phyloP scores from a whole-genome alignment of 805 yeast genomes.

The Saccharomyces kudriavzevii region DNA sequence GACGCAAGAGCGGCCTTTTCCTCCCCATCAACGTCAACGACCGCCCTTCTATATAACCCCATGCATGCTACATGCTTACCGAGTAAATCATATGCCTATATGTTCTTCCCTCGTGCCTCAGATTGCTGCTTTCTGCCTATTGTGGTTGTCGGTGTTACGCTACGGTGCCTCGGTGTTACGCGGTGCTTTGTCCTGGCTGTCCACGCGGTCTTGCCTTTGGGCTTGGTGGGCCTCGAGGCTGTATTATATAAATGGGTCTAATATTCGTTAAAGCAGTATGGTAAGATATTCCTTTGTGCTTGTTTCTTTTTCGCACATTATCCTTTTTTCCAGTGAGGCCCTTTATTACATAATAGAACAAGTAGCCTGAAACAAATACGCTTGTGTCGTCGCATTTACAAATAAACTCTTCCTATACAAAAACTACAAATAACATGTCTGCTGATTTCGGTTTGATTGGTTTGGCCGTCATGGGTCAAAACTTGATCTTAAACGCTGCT shows the following conservation, averaged over 20 bases:
- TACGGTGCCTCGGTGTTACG: neutral
- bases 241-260: neutral
- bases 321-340: neutral
- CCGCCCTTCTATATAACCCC: neutral
- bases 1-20: slow-evolving; percentile 7
- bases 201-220: neutral
- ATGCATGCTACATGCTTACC: neutral
- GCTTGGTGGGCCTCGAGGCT: neutral
- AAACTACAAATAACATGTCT: slow-evolving; percentile 8
- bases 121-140: neutral
- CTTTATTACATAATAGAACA: neutral
- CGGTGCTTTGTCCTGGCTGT: neutral
- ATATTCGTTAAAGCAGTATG: neutral
- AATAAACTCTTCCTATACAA: neutral
- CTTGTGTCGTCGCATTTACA: neutral
- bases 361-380: neutral
- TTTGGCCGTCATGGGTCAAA: slow-evolving; percentile 99
- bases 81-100: neutral
- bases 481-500: slow-evolving; percentile 93
- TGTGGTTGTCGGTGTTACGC: neutral
- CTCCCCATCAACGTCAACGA: neutral
- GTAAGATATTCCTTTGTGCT: neutral
- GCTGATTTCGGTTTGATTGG: slow-evolving; percentile 97
- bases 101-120: neutral
- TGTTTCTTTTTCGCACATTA: neutral